phyloP scores from a whole-genome alignment of 1,284 basidiomycete genomes.

The Crucibulum parvulum region DNA sequence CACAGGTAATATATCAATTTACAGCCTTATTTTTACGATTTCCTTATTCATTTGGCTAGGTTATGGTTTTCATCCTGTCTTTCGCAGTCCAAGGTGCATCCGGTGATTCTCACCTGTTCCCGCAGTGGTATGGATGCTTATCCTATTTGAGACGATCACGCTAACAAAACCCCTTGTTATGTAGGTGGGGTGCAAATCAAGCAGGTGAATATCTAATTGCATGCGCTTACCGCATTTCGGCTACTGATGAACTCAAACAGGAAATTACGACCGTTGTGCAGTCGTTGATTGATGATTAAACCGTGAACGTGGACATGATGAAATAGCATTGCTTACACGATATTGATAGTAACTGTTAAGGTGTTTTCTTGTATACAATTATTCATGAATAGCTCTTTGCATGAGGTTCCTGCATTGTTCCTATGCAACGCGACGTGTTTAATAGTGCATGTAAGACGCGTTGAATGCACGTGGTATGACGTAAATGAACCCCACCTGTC shows the following conservation, averaged over 20 bases:
- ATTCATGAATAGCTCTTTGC: too few species aligned
- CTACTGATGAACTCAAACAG: conserved; percentile 11
- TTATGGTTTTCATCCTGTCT: conserved; percentile 75
- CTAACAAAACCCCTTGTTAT: background rate
- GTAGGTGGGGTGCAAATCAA: conserved; percentile 53
- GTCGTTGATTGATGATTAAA: conserved; percentile 11
- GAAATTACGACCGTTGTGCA: conserved; percentile 41
- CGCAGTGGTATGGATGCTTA: conserved; percentile 49
- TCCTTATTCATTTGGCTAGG: conserved; percentile 45
- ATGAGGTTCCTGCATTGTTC: too few species aligned
- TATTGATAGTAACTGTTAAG: background rate
- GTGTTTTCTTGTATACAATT: too few species aligned
- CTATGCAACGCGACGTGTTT: too few species aligned
- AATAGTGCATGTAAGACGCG: too few species aligned
- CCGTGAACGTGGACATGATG: background rate
- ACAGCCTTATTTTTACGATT: background rate
- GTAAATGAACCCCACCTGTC: too few species aligned
- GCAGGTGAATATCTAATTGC: conserved; percentile 33
- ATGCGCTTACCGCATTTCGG: conserved; percentile 2
- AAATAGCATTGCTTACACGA: background rate
- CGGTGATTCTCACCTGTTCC: conserved; percentile 62
- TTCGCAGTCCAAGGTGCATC: conserved; percentile 78
- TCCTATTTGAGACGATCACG: background rate
- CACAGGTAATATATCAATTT: conserved; percentile 23
- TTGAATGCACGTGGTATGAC: too few species aligned